Percentiles rank a stretch among this genome's conserved stretches.
Evolutionary conservation across 331 rosid genomes (phyloP).

Genomic region (Saraca asoca): DNA sequence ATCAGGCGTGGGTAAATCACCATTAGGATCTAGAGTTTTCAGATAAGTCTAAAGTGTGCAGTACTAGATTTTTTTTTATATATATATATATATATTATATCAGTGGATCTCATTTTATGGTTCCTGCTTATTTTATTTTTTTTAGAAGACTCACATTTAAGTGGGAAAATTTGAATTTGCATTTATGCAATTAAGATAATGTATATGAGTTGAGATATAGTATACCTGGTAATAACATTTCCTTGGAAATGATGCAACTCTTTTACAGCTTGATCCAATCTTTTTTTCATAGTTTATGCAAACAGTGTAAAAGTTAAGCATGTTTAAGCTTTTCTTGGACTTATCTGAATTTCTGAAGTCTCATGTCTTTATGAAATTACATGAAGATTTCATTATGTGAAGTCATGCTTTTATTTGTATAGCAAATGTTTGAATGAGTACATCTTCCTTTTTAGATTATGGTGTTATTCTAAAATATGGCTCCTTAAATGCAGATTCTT

Average conservation of each 20-base stretch:
- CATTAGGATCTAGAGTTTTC: no score
- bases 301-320: slow-evolving; percentile 19
- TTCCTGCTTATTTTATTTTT: no score
- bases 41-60: no score
- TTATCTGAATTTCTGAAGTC: not conserved
- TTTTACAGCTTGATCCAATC: not conserved
- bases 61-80: no score
- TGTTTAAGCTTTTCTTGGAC: not conserved
- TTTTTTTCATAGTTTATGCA: not conserved
- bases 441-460: slow-evolving; percentile 10
- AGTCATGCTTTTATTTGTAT: not conserved
- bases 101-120: no score
- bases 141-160: no score
- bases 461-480: slow-evolving; percentile 10
- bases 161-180: not conserved
- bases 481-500: slow-evolving; percentile 61
- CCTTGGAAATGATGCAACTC: slow-evolving; percentile 17
- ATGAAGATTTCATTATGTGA: not conserved
- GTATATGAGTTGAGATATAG: no score
- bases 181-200: slow-evolving; percentile 25
- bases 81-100: no score
- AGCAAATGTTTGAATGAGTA: slow-evolving; percentile 6
- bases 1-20: not conserved
- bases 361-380: not conserved
- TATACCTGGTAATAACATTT: not conserved